Percentiles rank a stretch among this genome's conserved stretches.
Evolutionary conservation across 208 protist genomes (phyloP).

Genomic region (Trypanosoma scelopori): DNA sequence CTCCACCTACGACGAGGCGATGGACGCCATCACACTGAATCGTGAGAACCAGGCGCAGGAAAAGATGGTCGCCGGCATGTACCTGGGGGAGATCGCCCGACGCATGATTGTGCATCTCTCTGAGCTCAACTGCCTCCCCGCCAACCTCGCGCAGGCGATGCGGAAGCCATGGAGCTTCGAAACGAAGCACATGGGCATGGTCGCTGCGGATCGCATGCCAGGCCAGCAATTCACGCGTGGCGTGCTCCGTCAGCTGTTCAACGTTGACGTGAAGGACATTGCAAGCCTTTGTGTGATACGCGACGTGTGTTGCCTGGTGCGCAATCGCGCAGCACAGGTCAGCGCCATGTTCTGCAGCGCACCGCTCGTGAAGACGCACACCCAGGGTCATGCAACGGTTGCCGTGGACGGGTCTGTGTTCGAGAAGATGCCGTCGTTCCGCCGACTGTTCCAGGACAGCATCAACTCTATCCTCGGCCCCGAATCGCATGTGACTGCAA

Average conservation of each 20-base stretch:
- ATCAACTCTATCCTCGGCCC: constrained; percentile 66
- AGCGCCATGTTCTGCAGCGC: constrained; percentile 66
- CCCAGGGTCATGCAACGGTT: constrained; percentile 61
- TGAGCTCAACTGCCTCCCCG: constrained; percentile 53
- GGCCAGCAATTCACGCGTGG: constrained; percentile 67
- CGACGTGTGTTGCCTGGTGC: constrained; percentile 72
- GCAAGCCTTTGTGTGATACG: constrained; percentile 55
- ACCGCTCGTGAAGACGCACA: constrained; percentile 71
- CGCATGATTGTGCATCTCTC: constrained; percentile 58
- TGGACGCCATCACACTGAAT: constrained; percentile 72
- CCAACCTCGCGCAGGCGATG: constrained; percentile 36
- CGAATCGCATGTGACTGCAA: constrained; percentile 52
- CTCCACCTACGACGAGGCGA: constrained; percentile 69
- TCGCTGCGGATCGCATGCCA: constrained; percentile 67
- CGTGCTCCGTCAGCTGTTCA: constrained; percentile 44
- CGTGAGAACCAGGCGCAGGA: constrained; percentile 70
- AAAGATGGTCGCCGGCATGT: constrained; percentile 92
- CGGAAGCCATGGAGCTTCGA: constrained; percentile 54
- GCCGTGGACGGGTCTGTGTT: constrained; percentile 89
- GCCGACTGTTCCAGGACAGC: constrained; percentile 70
- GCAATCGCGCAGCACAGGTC: constrained; percentile 74
- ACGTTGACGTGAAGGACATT: constrained; percentile 45
- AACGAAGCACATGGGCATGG: constrained; percentile 55
- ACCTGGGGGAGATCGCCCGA: constrained; percentile 84
- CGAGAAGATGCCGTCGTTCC: constrained; percentile 87